Base-by-base conservation (phyloP, 164 flowering plant species). In the Piper longum region DNA sequence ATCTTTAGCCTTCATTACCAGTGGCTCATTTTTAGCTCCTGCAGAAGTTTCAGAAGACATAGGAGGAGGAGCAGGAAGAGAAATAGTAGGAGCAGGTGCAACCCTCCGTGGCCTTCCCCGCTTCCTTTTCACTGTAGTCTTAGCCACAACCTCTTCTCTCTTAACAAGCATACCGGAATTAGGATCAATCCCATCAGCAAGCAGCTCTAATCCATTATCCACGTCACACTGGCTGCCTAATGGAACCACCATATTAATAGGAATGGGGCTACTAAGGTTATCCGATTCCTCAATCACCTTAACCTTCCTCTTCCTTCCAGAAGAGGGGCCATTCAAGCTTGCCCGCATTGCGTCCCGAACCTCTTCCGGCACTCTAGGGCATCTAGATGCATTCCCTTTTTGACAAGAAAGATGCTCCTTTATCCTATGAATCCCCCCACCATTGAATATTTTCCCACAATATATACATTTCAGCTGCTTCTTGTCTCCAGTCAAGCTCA, bases 401-500 rank as follows among this genome's bases (percentile, higher is more conserved):
- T 82, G 93, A 36, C 95, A 78, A 0, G 97, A 95, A 2, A 93
- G 74, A 67, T 93, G 97, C 67, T 93, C 96, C 67, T 93, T 93
- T 64, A 93, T 83, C 73, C 98, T 80, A 76, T 88, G 96, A 70
- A 93, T 93, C 55, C 97, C 98, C 18, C 96, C 98, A 57, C 98
- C 98, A 65, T 77, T 82, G 68, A 91, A 26, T 26, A 26, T 26
- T 26, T 26, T 26, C 36, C 36, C 36, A 26, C 36, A 26, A 26
- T 26, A 26, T 26, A 26, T 26, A 26, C 36, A 26, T 26, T 26
- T 26, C 36, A 26, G 36, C 36, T 26, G 36, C 36, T 26, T 26
- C 36, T 26, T 26, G 36, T 26, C 36, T 26, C 36, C 36, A 26
- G 36, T 26, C 36, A 26, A 26, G 36, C 36, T 26, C 36, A 26